Evolutionary conservation across 75 land plant species (phyloP), one percentile per base, ranked within the genome.

Genomic region (Pseudotsuga menziesii): DNA sequence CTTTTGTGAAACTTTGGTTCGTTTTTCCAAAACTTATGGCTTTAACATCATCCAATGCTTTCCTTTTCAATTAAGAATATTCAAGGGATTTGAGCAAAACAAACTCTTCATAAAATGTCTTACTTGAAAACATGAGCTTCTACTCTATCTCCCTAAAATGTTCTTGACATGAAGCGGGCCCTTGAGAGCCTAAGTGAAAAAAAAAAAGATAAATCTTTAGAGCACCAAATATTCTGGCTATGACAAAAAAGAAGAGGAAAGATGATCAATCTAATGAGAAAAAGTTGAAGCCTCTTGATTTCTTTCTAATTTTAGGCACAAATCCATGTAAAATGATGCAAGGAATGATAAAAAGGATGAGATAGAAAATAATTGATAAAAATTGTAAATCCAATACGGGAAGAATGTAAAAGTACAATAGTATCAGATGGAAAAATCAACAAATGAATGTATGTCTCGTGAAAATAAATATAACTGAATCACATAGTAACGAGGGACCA

Each of bases 111-210:
- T 17, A 67, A 36, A 69, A 41, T 48, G 15, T 2, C 39, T 69
- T 69, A 69, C 11, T 69, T 69, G 9, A 8, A 52, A 69, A 48
- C 48, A 69, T 69, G 17, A 69, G 48, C 25, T 41, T 52, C 72
- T 32, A 64, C 39, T 41, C 52, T 69, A 95, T 72, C 98, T 90
- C 23, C 94, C 94, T 61, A 91, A 63, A 36, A 95, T 93, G 77
- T 91, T 89, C 75, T 93, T 82, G 12, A 95, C 74, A n/a, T 97
- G 98, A 80, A 95, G 92, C 0, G 98, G 92, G 41, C 98, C 98
- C 98, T 97, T 95, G 88, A 59, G 82, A 79, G 67, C 60, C 63
- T n/a, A 27, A 62, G 22, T 16, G 25, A 2, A 56, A 71, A 67
- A 4, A 9, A 76, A 71, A 64, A 73, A 41, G 11, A 61, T 26